Evolutionary conservation across 805 yeast species (phyloP).

Genomic region (Yamadazyma olivae): DNA sequence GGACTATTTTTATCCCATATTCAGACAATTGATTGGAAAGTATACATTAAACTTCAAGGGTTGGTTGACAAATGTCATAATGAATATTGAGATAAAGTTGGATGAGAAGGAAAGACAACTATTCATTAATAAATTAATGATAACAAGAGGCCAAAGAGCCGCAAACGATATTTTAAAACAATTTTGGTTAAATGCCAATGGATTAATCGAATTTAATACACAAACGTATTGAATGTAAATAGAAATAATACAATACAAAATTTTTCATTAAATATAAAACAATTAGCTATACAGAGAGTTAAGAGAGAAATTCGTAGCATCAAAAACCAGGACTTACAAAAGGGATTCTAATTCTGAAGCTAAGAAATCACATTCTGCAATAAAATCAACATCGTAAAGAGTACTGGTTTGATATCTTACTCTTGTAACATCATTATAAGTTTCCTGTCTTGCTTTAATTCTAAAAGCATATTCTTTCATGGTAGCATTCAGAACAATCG

Average conservation of each 20-base stretch:
- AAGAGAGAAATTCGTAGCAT: too few relatives aligned
- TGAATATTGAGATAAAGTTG: conserved; percentile 11
- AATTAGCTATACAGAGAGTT: background rate
- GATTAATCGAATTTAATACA: conserved; percentile 41
- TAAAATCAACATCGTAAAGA: conserved; percentile 51
- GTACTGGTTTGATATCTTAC: conserved; percentile 70
- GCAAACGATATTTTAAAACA: conserved; percentile 56
- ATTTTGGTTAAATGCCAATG: conserved; percentile 65
- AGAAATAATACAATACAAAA: too few relatives aligned
- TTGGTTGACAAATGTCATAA: conserved; percentile 35
- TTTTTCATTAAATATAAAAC: background rate
- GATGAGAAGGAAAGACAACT: conserved; percentile 30
- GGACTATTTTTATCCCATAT: conserved; percentile 52
- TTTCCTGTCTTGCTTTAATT: conserved; percentile 78
- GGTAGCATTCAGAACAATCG: conserved; percentile 44
- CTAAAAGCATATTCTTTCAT: conserved; percentile 75
- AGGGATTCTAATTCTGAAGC: conserved; percentile 40
- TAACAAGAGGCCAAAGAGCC: conserved; percentile 65
- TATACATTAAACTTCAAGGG: conserved; percentile 45
- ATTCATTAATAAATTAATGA: conserved; percentile 52
- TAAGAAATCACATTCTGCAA: conserved; percentile 59
- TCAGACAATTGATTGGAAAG: conserved; percentile 46
- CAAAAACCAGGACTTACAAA: conserved; percentile 2
- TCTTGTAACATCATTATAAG: conserved; percentile 73
- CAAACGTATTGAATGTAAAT: conserved; percentile 2